These are phyloP conservation scores for Athelia sp. DNA, from an alignment of 1,284 basidiomycete species.

Conservation along the genomic window DNA sequence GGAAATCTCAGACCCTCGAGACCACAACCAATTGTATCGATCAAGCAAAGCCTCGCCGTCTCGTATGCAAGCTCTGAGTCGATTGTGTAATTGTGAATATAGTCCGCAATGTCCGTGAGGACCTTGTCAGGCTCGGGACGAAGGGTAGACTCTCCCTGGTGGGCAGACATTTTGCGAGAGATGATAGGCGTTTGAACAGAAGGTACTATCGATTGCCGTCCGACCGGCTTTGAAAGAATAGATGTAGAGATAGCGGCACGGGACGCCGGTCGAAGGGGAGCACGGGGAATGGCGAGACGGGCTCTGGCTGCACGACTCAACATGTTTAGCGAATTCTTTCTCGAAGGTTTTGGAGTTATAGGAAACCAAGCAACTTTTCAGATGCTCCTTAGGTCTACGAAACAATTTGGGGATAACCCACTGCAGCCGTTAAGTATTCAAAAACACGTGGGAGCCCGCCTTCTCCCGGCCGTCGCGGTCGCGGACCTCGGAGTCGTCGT, in stretches of 20 bases:
- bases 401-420: too few relatives aligned
- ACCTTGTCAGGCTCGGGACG: slow-evolving; percentile 82
- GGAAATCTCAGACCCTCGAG: slow-evolving; percentile 79
- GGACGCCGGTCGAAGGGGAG: neutral
- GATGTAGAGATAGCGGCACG: neutral
- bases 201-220: too few relatives aligned
- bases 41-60: slow-evolving; percentile 82
- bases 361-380: too few relatives aligned
- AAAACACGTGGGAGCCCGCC: too few relatives aligned
- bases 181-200: slow-evolving; percentile 7
- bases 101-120: slow-evolving; percentile 84
- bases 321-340: too few relatives aligned
- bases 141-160: slow-evolving; percentile 67
- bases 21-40: slow-evolving; percentile 89
- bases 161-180: slow-evolving; percentile 53
- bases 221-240: neutral
- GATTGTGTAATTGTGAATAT: slow-evolving; percentile 77
- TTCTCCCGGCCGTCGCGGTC: too few relatives aligned
- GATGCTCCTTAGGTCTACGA: too few relatives aligned
- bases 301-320: neutral
- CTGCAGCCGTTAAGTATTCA: too few relatives aligned
- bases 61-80: slow-evolving; percentile 78
- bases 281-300: neutral
- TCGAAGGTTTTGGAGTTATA: too few relatives aligned
- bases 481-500: too few relatives aligned